A percentile compares a stretch with the other conserved stretches of the same genome.
These are phyloP conservation scores for Triticum turgidum DNA, from an alignment of 176 grass and related monocot species.

Conservation along the genomic window DNA sequence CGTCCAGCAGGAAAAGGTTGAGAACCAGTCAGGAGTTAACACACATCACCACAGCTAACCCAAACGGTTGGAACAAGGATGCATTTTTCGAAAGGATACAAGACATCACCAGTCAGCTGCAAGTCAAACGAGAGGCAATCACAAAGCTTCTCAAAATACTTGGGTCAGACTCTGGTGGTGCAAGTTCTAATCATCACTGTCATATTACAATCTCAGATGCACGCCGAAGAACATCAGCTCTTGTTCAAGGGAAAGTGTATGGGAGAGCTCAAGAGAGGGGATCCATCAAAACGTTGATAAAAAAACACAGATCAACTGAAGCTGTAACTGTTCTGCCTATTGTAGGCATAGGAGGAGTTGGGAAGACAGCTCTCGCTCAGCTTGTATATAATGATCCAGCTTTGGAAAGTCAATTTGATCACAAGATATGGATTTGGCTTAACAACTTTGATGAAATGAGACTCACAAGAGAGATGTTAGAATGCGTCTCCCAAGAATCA, in stretches of 20 bases:
- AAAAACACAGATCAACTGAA: not conserved
- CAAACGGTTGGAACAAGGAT: too few relatives aligned
- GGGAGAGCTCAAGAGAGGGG: slow-evolving; percentile 9
- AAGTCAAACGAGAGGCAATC: too few relatives aligned
- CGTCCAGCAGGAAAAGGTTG: too few relatives aligned
- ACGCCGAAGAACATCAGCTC: not conserved
- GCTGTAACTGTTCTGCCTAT: not conserved
- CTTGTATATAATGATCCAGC: not conserved
- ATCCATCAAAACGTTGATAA: not conserved
- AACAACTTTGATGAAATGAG: not conserved
- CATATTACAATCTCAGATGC: too few relatives aligned
- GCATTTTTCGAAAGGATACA: too few relatives aligned
- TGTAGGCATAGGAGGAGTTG: slow-evolving; percentile 10
- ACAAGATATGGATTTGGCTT: slow-evolving; percentile 17
- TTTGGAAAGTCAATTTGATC: not conserved
- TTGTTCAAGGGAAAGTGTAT: not conserved
- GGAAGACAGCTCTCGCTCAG: slow-evolving; percentile 28
- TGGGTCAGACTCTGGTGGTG: too few relatives aligned
- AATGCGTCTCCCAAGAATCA: not conserved
- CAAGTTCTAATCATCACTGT: too few relatives aligned
- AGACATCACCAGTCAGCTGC: too few relatives aligned
- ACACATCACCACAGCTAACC: too few relatives aligned
- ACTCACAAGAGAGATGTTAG: slow-evolving; percentile 13
- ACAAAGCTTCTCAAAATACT: too few relatives aligned
- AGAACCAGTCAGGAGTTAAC: too few relatives aligned